Conservation (phyloP, 2,329 filamentous ascomycete species). For the Cladosporium sp. region DNA sequence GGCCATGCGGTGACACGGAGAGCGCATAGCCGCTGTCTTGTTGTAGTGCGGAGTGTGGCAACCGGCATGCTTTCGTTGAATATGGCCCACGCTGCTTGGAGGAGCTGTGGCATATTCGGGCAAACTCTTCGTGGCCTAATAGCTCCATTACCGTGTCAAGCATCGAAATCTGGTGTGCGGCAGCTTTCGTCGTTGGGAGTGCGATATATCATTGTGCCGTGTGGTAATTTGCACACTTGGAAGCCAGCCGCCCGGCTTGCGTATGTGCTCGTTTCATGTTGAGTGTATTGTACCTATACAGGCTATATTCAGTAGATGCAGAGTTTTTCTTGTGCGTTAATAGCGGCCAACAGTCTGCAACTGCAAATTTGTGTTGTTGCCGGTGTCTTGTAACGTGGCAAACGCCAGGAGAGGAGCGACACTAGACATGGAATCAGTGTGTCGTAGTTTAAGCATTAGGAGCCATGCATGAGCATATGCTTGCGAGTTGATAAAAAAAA, state of each 20-base stretch:
- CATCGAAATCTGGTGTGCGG: not conserved
- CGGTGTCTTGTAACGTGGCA: not conserved
- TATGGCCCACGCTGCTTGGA: not conserved
- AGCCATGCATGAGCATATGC: not conserved
- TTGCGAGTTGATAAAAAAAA: not conserved
- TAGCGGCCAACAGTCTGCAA: not conserved
- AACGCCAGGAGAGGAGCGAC: not conserved
- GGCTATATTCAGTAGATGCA: not conserved
- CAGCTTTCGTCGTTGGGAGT: not conserved
- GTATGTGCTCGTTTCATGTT: not conserved
- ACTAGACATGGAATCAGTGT: not conserved
- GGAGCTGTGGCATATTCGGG: not conserved
- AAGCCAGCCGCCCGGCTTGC: not conserved
- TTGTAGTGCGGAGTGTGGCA: not conserved
- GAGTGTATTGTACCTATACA: not conserved
- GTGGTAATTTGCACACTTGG: not conserved
- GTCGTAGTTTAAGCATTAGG: not conserved
- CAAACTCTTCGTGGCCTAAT: not conserved
- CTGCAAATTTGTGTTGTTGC: not conserved
- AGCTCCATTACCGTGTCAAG: not conserved
- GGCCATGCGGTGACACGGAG: not conserved
- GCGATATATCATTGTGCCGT: conserved; percentile 2
- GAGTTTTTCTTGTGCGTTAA: not conserved
- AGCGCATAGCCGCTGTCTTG: not conserved
- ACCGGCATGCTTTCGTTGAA: not conserved